Base-by-base conservation (phyloP, 306 rosid species). In the Cicer bijugum region DNA sequence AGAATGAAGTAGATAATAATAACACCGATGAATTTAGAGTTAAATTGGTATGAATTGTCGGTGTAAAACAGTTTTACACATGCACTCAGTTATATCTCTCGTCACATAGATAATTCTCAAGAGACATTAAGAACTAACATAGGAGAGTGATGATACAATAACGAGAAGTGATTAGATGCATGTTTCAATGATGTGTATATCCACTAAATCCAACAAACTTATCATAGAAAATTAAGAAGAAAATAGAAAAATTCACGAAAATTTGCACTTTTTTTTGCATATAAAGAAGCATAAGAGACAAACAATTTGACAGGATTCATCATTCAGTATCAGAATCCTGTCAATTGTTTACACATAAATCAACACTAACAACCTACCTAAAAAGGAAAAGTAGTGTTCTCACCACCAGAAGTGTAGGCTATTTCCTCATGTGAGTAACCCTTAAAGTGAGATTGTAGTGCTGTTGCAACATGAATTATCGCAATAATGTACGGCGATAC, bases 401-500 rank as follows among this genome's bases (percentile, higher is more conserved):
- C 87, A 95, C 99, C 99, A 67, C 67, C 61, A 68, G 80, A 78
- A 83, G 83, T 75, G 80, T 74, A 79, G 69, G 72, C 50, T 44
- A 85, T 71, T 80, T 89, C 97, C 78, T 90, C 92, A 8, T 61
- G 68, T 47, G 96, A 80, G 70, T 86, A 81, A 53, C 88, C 99
- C 69, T 67, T 89, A 51, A 79, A 37, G 66, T 75, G 70, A 52
- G 83, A 75, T 35, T 90, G 86, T 56, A 91, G 80, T 47, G 90
- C 97, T 20, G 93, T 93, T 5, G 83, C 75, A 35, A 90, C 82
- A 77, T 95, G 97, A 84, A 90, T 10, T 81, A 68, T n/a, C 71
- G 92, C 88, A 90, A 95, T 92, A 9, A 80, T 0, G 67, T 81
- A 95, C 15, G 99, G 99, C 47, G 87, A 83, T 67, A 89, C 97